Evolutionary conservation across 257 asterid genomes (phyloP).

Genomic region (Solanum medicagineum): DNA sequence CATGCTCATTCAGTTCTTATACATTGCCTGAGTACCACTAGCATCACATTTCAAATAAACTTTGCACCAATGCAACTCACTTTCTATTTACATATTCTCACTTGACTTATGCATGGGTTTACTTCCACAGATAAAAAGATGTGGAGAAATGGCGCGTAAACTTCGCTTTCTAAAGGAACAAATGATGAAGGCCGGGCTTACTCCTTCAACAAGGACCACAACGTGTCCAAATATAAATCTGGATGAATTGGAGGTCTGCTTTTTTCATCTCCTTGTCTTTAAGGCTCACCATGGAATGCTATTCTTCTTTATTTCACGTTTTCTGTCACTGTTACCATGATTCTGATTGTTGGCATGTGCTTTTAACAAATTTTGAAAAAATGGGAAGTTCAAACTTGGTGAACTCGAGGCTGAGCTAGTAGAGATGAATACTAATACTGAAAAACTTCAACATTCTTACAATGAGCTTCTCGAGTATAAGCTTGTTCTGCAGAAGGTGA

Average conservation of each 20-base stretch:
- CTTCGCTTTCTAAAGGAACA: constrained; percentile 42
- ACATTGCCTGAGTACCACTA: not conserved
- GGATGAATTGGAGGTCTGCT: constrained; percentile 51
- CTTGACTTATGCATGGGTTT: not conserved
- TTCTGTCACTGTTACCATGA: not conserved
- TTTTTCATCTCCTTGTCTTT: not conserved
- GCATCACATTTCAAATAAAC: not conserved
- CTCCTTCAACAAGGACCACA: constrained; percentile 25
- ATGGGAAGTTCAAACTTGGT: constrained; percentile 41
- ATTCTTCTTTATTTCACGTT: not conserved
- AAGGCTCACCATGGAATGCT: not conserved
- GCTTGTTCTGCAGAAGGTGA: constrained; percentile 53
- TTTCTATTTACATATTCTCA: not conserved
- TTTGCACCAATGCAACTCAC: not conserved
- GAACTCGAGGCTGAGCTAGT: constrained; percentile 51
- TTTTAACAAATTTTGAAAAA: not conserved
- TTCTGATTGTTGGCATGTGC: not conserved
- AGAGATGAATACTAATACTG: constrained; percentile 52
- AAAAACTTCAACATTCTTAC: constrained; percentile 39
- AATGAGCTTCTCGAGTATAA: constrained; percentile 55
- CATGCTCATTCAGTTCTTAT: not conserved
- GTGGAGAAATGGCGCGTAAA: constrained; percentile 58
- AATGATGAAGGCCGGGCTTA: constrained; percentile 36
- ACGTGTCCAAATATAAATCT: constrained; percentile 14
- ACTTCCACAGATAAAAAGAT: constrained; percentile 37